Evolutionary conservation across 2,329 filamentous ascomycete species (phyloP).

Genomic region (Albifimbria verrucaria): DNA sequence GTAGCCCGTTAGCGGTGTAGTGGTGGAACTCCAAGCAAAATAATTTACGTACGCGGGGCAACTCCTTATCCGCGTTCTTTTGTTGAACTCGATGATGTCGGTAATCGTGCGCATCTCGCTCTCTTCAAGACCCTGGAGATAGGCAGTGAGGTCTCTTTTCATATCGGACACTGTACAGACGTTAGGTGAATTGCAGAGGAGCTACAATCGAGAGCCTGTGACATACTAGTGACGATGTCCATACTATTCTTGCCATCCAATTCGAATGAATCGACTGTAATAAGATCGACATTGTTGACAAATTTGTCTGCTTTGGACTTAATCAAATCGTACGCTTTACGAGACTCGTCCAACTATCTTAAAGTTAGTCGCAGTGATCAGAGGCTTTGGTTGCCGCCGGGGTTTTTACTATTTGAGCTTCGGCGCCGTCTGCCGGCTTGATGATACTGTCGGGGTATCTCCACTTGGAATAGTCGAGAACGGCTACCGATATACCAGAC

Average conservation of each 20-base stretch:
- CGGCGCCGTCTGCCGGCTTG: constrained; percentile 1
- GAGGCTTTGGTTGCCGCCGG: background rate
- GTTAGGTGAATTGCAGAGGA: background rate
- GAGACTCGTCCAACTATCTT: background rate
- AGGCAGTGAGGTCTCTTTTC: constrained; percentile 5
- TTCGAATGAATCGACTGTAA: background rate
- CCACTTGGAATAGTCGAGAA: constrained; percentile 6
- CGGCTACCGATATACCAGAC: constrained; percentile 2
- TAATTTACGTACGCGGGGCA: constrained; percentile 3
- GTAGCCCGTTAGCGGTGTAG: background rate
- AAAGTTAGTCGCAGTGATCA: background rate
- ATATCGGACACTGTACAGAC: background rate
- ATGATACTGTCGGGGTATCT: constrained; percentile 1
- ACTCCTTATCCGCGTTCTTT: constrained; percentile 5
- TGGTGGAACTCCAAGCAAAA: background rate
- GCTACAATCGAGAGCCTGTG: background rate
- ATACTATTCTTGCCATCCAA: background rate
- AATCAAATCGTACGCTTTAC: background rate
- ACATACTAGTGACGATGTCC: background rate
- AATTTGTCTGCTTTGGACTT: background rate
- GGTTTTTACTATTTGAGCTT: background rate
- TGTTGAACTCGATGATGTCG: constrained; percentile 8
- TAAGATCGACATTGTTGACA: background rate
- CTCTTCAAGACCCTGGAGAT: constrained; percentile 4
- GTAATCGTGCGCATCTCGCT: constrained; percentile 2